phyloP scores from a whole-genome alignment of 2,329 filamentous ascomycete species.

The Ophiostoma piceae region DNA sequence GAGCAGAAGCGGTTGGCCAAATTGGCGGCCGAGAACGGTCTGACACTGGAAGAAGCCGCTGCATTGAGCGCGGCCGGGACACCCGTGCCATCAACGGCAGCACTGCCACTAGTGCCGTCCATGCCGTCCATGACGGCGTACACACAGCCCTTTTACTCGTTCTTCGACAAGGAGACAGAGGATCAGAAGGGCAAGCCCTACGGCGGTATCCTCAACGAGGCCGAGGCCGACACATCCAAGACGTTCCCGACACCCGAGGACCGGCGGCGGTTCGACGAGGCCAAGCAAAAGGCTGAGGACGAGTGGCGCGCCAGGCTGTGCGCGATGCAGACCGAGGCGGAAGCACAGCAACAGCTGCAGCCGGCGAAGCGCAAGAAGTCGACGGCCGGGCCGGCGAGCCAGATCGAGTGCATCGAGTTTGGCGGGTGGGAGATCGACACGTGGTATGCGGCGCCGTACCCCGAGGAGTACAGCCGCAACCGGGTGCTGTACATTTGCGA shows the following conservation, averaged over 20 bases:
- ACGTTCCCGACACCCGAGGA: slow-evolving; percentile 78
- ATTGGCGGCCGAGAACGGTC: slow-evolving; percentile 14
- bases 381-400: slow-evolving; percentile 83
- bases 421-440: slow-evolving; percentile 97
- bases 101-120: not conserved
- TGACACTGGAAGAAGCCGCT: not conserved
- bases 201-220: slow-evolving; percentile 83
- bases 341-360: slow-evolving; percentile 47
- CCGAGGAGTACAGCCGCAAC: slow-evolving; percentile 96
- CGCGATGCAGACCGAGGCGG: slow-evolving; percentile 60
- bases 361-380: slow-evolving; percentile 46
- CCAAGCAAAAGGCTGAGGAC: slow-evolving; percentile 84
- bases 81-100: not conserved
- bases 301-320: slow-evolving; percentile 71
- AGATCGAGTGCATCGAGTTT: slow-evolving; percentile 98
- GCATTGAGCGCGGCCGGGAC: not conserved
- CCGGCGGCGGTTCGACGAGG: slow-evolving; percentile 79
- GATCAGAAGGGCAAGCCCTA: slow-evolving; percentile 91
- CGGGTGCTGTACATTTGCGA: slow-evolving; percentile 98
- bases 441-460: slow-evolving; percentile 97
- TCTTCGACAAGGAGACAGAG: slow-evolving; percentile 82
- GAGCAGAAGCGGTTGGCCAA: slow-evolving; percentile 22
- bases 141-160: slow-evolving; percentile 77
- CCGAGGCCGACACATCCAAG: slow-evolving; percentile 83
- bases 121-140: slow-evolving; percentile 40